Evolutionary conservation across 768 basidiomycete genomes (phyloP).

Genomic region (Serendipita sp.): DNA sequence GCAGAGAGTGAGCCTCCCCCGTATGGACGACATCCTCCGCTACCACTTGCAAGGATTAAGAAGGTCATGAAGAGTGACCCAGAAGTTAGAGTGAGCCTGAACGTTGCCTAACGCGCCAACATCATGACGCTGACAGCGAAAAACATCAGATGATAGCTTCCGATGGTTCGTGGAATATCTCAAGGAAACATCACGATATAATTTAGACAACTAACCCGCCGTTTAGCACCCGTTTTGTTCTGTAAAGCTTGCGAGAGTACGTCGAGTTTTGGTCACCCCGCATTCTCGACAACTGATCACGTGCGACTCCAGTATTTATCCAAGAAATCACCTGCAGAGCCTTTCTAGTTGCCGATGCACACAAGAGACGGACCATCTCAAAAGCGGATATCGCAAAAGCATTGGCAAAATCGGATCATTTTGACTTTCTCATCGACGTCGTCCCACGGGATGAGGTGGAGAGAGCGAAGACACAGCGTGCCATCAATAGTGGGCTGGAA

Average conservation of each 20-base stretch:
- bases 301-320: constrained; percentile 61
- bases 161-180: constrained; percentile 42
- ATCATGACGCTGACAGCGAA: no score
- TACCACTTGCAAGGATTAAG: constrained; percentile 92
- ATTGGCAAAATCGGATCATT: constrained; percentile 82
- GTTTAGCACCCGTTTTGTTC: constrained; percentile 76
- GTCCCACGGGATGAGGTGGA: constrained; percentile 64
- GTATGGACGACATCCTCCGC: constrained; percentile 60
- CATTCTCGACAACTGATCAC: not conserved
- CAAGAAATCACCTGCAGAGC: constrained; percentile 91
- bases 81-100: constrained; percentile 67
- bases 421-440: constrained; percentile 95
- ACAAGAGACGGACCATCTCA: constrained; percentile 90
- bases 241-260: constrained; percentile 97
- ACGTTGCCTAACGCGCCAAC: no score
- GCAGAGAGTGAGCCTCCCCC: constrained; percentile 83
- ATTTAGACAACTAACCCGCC: not conserved
- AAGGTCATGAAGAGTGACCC: constrained; percentile 99
- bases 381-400: constrained; percentile 90
- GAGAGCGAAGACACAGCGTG: not conserved
- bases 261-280: constrained; percentile 21
- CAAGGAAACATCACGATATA: no score
- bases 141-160: constrained; percentile 82
- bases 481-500: not conserved
- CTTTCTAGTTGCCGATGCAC: constrained; percentile 87